These are phyloP conservation scores for Tuber magnatum DNA, from an alignment of 495 filamentous ascomycete genomes.

Conservation along the genomic window DNA sequence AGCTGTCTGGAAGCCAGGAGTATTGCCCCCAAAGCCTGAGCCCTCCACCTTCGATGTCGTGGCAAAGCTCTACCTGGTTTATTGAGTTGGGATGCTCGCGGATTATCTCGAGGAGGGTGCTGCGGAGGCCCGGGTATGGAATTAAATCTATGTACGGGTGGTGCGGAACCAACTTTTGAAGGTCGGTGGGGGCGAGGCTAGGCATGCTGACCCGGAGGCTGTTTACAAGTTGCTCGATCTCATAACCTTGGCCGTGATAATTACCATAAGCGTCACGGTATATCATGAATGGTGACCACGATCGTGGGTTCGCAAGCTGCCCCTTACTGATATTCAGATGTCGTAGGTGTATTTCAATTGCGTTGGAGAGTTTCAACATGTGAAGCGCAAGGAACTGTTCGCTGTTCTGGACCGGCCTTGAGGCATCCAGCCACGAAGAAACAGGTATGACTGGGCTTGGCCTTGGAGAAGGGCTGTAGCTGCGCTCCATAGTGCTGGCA, in stretches of 20 bases:
- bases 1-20: constrained; percentile 21
- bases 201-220: constrained; percentile 13
- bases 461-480: constrained; percentile 7
- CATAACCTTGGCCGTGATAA: neutral
- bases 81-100: constrained; percentile 15
- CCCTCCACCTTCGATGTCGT: constrained; percentile 22
- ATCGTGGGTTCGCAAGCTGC: constrained; percentile 9
- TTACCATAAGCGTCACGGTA: neutral
- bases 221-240: constrained; percentile 11
- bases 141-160: constrained; percentile 37
- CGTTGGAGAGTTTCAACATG: constrained; percentile 16
- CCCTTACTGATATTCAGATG: constrained; percentile 14
- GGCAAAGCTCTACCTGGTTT: constrained; percentile 22
- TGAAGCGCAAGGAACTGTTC: constrained; percentile 20
- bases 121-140: constrained; percentile 27
- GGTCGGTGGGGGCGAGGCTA: constrained; percentile 15
- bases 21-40: constrained; percentile 25
- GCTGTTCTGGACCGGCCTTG: constrained; percentile 7
- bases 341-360: constrained; percentile 25
- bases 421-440: constrained; percentile 23
- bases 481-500: constrained; percentile 20
- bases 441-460: constrained; percentile 13
- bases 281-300: constrained; percentile 19
- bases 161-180: constrained; percentile 23
- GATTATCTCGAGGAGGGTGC: constrained; percentile 14